Evolutionary conservation across 2,329 filamentous ascomycete species (phyloP), one percentile per base, ranked within the genome.

Genomic region (Capronia coronata): DNA sequence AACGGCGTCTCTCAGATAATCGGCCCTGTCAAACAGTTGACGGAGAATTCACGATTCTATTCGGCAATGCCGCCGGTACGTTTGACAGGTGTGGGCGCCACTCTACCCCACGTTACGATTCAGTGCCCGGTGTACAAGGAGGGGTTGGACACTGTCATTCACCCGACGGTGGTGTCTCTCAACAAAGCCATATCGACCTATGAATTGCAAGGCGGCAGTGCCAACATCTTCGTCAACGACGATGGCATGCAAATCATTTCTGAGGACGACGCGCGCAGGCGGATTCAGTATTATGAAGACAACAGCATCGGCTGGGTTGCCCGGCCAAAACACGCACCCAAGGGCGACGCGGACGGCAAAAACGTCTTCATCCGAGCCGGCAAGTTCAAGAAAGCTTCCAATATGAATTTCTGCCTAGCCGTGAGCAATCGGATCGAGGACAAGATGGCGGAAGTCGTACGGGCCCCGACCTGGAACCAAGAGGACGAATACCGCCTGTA

Each of bases 91-190:
- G 64, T 65, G 3, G 34, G 14, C 10, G 61, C 50, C 49, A 54
- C 58, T 16, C 64, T 72, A 9, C 74, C 72, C 25, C 75, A 73
- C 58, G 69, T 78, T 51, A 91, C 86, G 2, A 85, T 94, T 34
- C 87, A 94, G 63, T 90, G 86, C 65, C 87, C 87, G 3, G 86
- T 94, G 0, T 94, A 93, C 72, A 93, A 91, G 66, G 87, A 94
- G 65, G 86, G 87, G 57, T 75, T 94, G 2, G 70, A 71, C 27
- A 79, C 74, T 54, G 87, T 94, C 61, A 79, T 80, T 55, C 68
- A 71, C 39, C 77, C 78, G 0, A 80, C 77, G 0, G 71, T 80
- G 32, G 68, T 72, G 18, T 79, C 75, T 2, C 63, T 80, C 27
- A 78, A 78, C 60, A 71, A 72, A 11, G 78, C 77, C 14, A 79